Base-by-base conservation (phyloP, 2,329 filamentous ascomycete genomes). In the Ceratocystis eucalypticola region DNA sequence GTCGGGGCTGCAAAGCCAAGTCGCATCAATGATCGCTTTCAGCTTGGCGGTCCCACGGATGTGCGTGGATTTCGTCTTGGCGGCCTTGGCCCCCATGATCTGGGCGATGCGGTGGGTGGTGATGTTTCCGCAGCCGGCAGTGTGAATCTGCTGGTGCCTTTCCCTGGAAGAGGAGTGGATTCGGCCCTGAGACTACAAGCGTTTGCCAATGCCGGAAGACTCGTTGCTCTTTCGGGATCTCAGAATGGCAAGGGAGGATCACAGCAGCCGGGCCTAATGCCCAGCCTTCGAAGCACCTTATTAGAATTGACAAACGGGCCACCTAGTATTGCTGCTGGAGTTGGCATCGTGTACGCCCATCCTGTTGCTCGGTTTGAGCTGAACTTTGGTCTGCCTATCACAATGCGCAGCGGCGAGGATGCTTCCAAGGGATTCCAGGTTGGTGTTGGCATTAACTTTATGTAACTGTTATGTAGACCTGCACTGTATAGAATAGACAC, bases 391-490 rank as follows among this genome's bases (percentile, higher is more conserved):
- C 75, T 99, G 70, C 94, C 94, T 1, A 75, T 99, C 68, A 87
- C 93, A 20, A 75, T 91, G 72, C 83, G 94, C 67, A 87, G 83
- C 69, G 91, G 91, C 45, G 94, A 99, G 77, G 87, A 94, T 71
- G 87, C 85, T 17, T 84, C 93, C 66, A 99, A 99, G 78, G 94
- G 94, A 0, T 74, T 99, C 69, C 91, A 94, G 74, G 87, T 99
- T 72, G 94, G 94, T n/a, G 90, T 99, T 50, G 94, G 94, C 62
- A 91, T 99, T 73, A 95, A 89, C 77, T 96, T 99, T 74, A 77
- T 97, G 81, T 97, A 88, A 46, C 28, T 41, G n/a, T 20, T 25
- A 48, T 61, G 15, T 28, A 25, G 28, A 10, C 33, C 17, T 50
- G 28, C 17, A 33, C 7, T 53, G 22, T 53, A 53, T 28, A 53